Percentiles rank a stretch among this genome's conserved stretches.
Conservation (phyloP, 148 eudicot genomes). For the Limonium bicolor region DNA sequence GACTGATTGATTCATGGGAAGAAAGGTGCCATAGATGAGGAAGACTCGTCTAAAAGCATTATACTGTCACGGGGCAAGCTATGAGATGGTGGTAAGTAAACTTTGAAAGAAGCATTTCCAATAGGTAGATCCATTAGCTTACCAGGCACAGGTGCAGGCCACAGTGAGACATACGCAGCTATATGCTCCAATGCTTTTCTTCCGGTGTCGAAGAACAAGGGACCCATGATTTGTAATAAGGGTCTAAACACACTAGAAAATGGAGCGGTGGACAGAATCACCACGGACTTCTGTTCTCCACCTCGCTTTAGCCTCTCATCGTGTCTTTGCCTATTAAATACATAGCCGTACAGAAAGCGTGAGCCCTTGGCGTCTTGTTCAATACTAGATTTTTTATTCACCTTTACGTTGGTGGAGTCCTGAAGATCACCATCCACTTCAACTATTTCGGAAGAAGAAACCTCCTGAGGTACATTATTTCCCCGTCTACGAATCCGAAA, state of each 20-base stretch:
- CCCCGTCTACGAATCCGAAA: conserved; percentile 53
- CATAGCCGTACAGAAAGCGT: conserved; percentile 70
- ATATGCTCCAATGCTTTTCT: conserved; percentile 77
- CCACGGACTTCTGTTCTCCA: conserved; percentile 95
- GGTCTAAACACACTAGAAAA: conserved; percentile 86
- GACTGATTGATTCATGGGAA: conserved; percentile 62
- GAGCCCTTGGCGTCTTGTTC: conserved; percentile 10
- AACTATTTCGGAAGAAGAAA: conserved; percentile 27
- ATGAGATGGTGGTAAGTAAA: conserved; percentile 78
- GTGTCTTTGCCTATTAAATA: conserved; percentile 93
- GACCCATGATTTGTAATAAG: conserved; percentile 83
- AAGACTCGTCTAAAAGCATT: conserved; percentile 42
- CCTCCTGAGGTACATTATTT: conserved; percentile 7
- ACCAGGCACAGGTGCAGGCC: conserved; percentile 82
- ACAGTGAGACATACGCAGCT: conserved; percentile 68
- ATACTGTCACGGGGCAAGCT: conserved; percentile 54
- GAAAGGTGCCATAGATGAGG: conserved; percentile 54
- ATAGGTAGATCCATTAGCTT: conserved; percentile 86
- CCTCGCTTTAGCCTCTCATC: conserved; percentile 96
- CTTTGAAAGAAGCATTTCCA: conserved; percentile 76
- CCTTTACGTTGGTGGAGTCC: conserved; percentile 5
- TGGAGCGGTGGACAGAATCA: conserved; percentile 74
- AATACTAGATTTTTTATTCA: too few species aligned
- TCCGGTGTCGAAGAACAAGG: conserved; percentile 84
- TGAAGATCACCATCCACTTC: conserved; percentile 16